Conservation (phyloP, 2,329 filamentous ascomycete genomes). For the Colletotrichum sp. region DNA sequence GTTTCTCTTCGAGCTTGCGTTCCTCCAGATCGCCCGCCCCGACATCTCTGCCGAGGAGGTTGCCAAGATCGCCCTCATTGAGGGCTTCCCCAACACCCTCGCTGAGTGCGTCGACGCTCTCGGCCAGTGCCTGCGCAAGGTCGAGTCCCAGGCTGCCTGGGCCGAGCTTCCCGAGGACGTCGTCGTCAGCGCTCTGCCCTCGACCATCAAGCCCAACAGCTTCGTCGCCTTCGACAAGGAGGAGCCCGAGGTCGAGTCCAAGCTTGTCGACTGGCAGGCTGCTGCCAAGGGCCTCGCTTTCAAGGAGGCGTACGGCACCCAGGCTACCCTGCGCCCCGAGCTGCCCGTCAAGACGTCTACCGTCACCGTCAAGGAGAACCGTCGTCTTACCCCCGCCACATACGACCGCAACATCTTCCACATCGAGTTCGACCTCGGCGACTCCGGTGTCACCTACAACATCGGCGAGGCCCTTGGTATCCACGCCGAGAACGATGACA, state of each 20-base stretch:
- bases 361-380: slow-evolving; percentile 93
- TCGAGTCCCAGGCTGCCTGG: slow-evolving; percentile 85
- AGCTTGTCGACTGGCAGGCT: slow-evolving; percentile 78
- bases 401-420: slow-evolving; percentile 99
- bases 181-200: slow-evolving; percentile 58
- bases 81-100: slow-evolving; percentile 55
- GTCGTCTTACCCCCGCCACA: slow-evolving; percentile 82
- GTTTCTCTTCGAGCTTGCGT: slow-evolving; percentile 79
- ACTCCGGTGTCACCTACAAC: slow-evolving; percentile 91
- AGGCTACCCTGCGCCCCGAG: slow-evolving; percentile 80
- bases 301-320: slow-evolving; percentile 90
- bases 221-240: slow-evolving; percentile 82
- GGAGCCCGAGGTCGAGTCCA: slow-evolving; percentile 70
- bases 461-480: slow-evolving; percentile 97
- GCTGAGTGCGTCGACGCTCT: slow-evolving; percentile 70
- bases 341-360: slow-evolving; percentile 84
- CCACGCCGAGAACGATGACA: slow-evolving; percentile 89
- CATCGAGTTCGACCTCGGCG: slow-evolving; percentile 95
- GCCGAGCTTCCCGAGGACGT: slow-evolving; percentile 69
- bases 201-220: slow-evolving; percentile 76
- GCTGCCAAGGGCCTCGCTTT: slow-evolving; percentile 89
- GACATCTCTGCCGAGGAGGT: slow-evolving; percentile 66
- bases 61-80: slow-evolving; percentile 66
- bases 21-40: slow-evolving; percentile 78
- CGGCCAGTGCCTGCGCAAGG: slow-evolving; percentile 70